Percentiles rank a stretch among this genome's conserved stretches.
phyloP scores from a whole-genome alignment of 2,329 filamentous ascomycete genomes.

The Lasiodiplodia hormozganensis region DNA sequence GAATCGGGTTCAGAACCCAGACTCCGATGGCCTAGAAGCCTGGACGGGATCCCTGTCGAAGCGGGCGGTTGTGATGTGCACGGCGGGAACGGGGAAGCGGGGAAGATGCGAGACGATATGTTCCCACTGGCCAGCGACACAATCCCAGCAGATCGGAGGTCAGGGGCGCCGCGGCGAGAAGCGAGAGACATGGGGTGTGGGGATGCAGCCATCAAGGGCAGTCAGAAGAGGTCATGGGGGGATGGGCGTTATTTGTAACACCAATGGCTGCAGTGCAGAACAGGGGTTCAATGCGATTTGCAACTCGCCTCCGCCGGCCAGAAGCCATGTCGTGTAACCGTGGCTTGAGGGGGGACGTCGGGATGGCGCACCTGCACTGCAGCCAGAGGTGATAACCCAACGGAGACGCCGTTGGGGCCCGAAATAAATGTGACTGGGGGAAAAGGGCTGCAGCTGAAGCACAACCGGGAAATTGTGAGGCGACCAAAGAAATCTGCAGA shows the following conservation, averaged over 20 bases:
- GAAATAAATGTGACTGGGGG: constrained; percentile 24
- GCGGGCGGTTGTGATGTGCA: constrained; percentile 4
- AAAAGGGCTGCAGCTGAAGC: constrained; percentile 23
- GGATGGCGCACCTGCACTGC: constrained; percentile 26
- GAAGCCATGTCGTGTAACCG: constrained; percentile 22
- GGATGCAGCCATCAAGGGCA: constrained; percentile 10
- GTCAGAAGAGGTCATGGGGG: constrained; percentile 7
- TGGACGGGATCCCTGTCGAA: constrained; percentile 1
- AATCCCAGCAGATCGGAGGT: constrained; percentile 19
- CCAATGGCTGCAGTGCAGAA: constrained; percentile 24
- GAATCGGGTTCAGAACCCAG: constrained; percentile 21
- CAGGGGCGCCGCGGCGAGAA: constrained; percentile 24
- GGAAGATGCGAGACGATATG: constrained; percentile 13
- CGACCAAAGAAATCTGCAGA: constrained; percentile 25
- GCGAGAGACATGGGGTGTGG: constrained; percentile 18
- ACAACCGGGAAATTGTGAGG: constrained; percentile 27
- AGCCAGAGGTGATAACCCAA: constrained; percentile 31
- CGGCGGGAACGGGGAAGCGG: constrained; percentile 22
- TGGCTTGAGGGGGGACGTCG: constrained; percentile 24
- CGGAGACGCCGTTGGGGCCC: constrained; percentile 31
- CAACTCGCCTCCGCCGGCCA: constrained; percentile 1
- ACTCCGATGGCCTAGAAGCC: constrained; percentile 4
- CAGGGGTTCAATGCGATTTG: background rate
- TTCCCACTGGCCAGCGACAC: constrained; percentile 13
- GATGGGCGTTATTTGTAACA: constrained; percentile 19